A percentile compares a stretch with the other conserved stretches of the same genome.
Conservation (phyloP, 768 basidiomycete species). For the Stropharia rugosoannulata region DNA sequence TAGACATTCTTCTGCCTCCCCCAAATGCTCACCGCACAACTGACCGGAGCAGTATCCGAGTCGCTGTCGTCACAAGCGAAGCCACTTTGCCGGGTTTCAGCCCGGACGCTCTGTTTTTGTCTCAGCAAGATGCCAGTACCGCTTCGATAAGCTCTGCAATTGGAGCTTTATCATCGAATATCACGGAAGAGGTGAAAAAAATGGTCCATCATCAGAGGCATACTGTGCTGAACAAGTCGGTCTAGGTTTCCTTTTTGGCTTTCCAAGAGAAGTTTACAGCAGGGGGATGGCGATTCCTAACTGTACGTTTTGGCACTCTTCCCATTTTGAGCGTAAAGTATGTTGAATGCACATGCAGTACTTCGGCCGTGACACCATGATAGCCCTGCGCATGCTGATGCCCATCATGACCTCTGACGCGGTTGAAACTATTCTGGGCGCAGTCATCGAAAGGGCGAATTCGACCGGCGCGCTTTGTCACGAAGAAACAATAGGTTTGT, state of each 20-base stretch:
- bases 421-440: conserved; percentile 41
- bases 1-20: conserved; percentile 30
- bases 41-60: conserved; percentile 17
- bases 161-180: conserved; percentile 21
- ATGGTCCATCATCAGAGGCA: neutral
- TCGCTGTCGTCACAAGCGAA: conserved; percentile 37
- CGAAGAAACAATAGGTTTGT: conserved; percentile 37
- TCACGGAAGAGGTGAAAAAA: conserved; percentile 16
- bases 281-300: conserved; percentile 46
- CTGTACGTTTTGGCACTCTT: conserved; percentile 18
- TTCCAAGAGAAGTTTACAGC: conserved; percentile 39
- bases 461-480: conserved; percentile 41
- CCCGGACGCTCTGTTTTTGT: conserved; percentile 30
- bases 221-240: neutral
- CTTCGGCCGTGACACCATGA: conserved; percentile 39
- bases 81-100: conserved; percentile 34
- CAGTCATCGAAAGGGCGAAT: conserved; percentile 42
- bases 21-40: neutral
- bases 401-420: conserved; percentile 37
- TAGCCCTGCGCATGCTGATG: conserved; percentile 40
- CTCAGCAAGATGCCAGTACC: conserved; percentile 23
- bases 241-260: conserved; percentile 37
- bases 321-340: neutral
- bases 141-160: conserved; percentile 25
- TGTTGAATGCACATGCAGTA: conserved; percentile 16